Evolutionary conservation across 371 early-diverging fungal genomes (phyloP), one percentile per base, ranked within the genome.

Genomic region (Vairimorpha ceranae): DNA sequence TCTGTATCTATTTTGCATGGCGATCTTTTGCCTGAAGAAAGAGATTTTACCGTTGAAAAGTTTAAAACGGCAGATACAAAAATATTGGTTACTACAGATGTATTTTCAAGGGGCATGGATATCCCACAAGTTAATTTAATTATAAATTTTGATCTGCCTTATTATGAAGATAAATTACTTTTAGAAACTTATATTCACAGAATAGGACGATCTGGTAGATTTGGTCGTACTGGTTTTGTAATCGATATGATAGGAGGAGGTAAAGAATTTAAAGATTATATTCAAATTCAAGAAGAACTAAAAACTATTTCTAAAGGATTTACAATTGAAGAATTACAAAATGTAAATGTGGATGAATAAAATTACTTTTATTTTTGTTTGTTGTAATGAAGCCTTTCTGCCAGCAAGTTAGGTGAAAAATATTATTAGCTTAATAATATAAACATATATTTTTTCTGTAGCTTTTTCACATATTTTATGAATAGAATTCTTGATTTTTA

Each of bases 161-260:
- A 54, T 54, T 2, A 8, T 12, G 19, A 54, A 54, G 30, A 54
- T 93, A 93, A 84, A 87, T 94, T 83, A 83, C 85, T 67, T 71
- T 65, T 32, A 19, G 75, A 54, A 36, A 54, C 56, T 54, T 82
- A 72, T 52, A 70, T 79, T 41, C 84, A 83, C 61, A 72, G 96
- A 84, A 97, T 97, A 83, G 98, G 98, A 85, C 90, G 98, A 85
- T 90, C 92, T 80, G 97, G 98, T 82, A 91, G 98, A 82, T 98
- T 93, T 87, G 98, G 98, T 82, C 89, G 97, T 86, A 97, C 95
- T 88, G 98, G 98, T 87, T 92, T 94, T 23, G 89, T 90, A 51
- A 90, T 97, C 83, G 95, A 95, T 83, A 93, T 97, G 86, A 89
- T 94, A n/a, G 19, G 56, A 10, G 71, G 67, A 14, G 70, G 70